Conservation (phyloP, 2,329 filamentous ascomycete species). For the Epichloe gansuensis region DNA sequence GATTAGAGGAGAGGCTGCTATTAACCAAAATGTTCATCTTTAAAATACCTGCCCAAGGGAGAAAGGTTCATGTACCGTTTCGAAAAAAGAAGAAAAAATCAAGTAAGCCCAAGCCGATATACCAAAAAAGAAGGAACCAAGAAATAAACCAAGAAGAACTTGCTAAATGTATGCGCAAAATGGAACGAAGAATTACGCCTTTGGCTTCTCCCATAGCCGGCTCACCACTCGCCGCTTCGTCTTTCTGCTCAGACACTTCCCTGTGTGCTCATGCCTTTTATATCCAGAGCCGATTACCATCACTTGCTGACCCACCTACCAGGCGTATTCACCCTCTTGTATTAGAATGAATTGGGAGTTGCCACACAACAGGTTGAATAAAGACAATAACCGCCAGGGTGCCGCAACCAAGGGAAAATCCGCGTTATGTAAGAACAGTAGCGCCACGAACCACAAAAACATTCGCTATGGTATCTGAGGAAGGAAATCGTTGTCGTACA, state of each 20-base stretch:
- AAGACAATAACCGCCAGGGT: not conserved
- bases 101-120: not conserved
- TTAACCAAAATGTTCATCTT: not conserved
- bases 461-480: constrained; percentile 9
- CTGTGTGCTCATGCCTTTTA: not conserved
- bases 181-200: not conserved
- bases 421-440: not conserved
- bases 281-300: not conserved
- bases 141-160: not conserved
- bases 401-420: not conserved
- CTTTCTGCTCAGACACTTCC: not conserved
- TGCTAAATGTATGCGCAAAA: not conserved
- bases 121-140: not conserved
- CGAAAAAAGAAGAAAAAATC: not conserved
- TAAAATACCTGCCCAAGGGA: not conserved
- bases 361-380: constrained; percentile 1
- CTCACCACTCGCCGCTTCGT: not conserved
- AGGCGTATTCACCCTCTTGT: constrained; percentile 1
- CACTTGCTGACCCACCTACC: not conserved
- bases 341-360: not conserved
- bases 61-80: not conserved
- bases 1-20: not conserved
- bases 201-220: not conserved
- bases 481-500: constrained; percentile 6
- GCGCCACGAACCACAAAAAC: constrained; percentile 2